Conservation (phyloP, 2,329 filamentous ascomycete species). For the Domatiomyces catenatus region DNA sequence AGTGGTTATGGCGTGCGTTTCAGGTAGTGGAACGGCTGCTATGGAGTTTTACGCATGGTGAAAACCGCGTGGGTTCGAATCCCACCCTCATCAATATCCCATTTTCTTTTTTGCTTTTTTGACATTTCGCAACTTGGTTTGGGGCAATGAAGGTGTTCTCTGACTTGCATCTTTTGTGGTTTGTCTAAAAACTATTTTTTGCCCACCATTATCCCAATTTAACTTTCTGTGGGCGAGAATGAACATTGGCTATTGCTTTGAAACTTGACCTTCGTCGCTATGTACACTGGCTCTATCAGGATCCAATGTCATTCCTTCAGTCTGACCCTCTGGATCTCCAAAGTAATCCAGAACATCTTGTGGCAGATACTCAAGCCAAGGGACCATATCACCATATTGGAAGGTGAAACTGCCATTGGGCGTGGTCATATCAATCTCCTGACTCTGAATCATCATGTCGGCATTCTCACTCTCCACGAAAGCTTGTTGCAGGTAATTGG, state of each 20-base stretch:
- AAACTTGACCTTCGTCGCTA: background rate
- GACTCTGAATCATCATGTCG: slow-evolving; percentile 57
- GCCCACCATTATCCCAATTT: background rate
- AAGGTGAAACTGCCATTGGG: slow-evolving; percentile 22
- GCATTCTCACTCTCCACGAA: background rate
- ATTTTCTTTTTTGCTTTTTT: background rate
- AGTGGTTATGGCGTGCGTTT: slow-evolving; percentile 5
- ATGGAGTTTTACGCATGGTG: slow-evolving; percentile 1
- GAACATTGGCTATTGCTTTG: background rate
- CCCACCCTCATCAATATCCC: slow-evolving; percentile 2
- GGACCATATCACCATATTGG: slow-evolving; percentile 50
- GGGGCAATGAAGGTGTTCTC: too few relatives aligned
- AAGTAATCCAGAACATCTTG: slow-evolving; percentile 47
- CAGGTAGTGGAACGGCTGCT: background rate
- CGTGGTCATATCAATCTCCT: slow-evolving; percentile 55
- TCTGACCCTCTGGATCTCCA: slow-evolving; percentile 19
- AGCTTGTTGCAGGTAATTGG: background rate
- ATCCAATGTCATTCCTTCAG: background rate
- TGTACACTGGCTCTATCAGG: background rate
- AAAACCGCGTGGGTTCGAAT: slow-evolving; percentile 5
- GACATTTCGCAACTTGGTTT: background rate
- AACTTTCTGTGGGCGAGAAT: background rate
- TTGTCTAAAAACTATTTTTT: background rate
- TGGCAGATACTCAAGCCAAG: slow-evolving; percentile 61
- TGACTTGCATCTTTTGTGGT: too few relatives aligned